Base-by-base conservation (phyloP, 179 eudicot species). In the Silene vulgaris region DNA sequence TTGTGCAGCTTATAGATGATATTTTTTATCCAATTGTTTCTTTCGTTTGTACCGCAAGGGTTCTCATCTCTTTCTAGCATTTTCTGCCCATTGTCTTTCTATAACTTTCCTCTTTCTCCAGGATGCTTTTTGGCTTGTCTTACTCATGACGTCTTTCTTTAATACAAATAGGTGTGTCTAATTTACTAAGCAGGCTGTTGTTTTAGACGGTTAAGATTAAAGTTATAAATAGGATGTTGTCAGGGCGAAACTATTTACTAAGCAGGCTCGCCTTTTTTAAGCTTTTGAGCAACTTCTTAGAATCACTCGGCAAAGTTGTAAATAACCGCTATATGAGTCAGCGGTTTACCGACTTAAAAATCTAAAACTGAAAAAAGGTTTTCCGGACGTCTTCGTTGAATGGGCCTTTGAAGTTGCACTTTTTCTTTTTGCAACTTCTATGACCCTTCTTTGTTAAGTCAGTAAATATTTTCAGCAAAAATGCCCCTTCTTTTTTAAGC, bases 1-100 rank as follows among this genome's bases (percentile, higher is more conserved):
- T 43, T 72, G 35, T 65, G 30, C 21, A 45, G 75, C 71, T 57
- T 66, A 57, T 28, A 19, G 35, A 3, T 60, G 73, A 60, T 32
- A 72, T 65, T 5, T 5, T 40, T 8, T 45, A 8, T 48, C 23
- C 11, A 5, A 6, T 19, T 17, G 8, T 17, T 54, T 48, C 14
- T 11, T 19, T 3, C 23, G 29, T 50, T 21, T 52, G 20, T 9
- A 50, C 21, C 13, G 12, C 74, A 57, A 14, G 32, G 17, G 50
- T 45, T 64, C 45, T 23, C 21, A 21, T 6, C 13, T 60, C 48
- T 43, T 29, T 2, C 16, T 50, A 50, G 57, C n/a, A 50, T 73
- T 43, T 21, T 68, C 11, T 35, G 43, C 72, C 29, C 5, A 5
- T 9, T 20, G 1, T 54, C 0, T 48, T 14, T 52, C 20, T 78